Conservation (phyloP, 345 rosid genomes). For the Punica granatum region DNA sequence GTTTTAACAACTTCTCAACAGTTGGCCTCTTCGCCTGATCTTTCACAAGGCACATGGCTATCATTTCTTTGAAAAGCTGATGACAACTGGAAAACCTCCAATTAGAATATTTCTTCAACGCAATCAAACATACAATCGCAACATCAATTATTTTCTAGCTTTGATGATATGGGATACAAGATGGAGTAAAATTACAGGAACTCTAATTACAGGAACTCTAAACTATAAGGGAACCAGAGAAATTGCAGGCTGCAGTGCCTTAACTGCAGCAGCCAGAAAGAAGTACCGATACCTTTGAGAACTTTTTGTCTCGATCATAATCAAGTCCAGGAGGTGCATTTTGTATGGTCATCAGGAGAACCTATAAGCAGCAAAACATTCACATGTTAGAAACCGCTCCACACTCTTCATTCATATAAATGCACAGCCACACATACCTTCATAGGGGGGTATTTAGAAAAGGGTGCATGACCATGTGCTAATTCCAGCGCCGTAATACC, state of each 20-base stretch:
- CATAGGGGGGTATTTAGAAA: slow-evolving; percentile 98
- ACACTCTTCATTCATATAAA: background rate
- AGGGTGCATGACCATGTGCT: slow-evolving; percentile 99
- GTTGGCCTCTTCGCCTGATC: slow-evolving; percentile 98
- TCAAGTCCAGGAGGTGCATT: slow-evolving; percentile 98
- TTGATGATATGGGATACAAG: background rate
- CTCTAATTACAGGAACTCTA: too few species aligned
- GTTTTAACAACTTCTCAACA: slow-evolving; percentile 87
- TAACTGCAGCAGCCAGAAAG: slow-evolving; percentile 43
- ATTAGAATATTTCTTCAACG: slow-evolving; percentile 50
- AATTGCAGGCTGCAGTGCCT: background rate
- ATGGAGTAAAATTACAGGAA: background rate
- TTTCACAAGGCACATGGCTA: slow-evolving; percentile 99
- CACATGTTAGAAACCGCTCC: background rate
- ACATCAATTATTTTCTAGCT: background rate
- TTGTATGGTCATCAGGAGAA: slow-evolving; percentile 96
- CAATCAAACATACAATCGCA: background rate
- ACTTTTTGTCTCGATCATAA: slow-evolving; percentile 96
- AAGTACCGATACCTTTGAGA: slow-evolving; percentile 86
- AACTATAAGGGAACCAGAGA: background rate
- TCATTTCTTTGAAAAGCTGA: slow-evolving; percentile 99
- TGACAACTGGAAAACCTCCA: slow-evolving; percentile 81
- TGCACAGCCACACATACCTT: slow-evolving; percentile 43
- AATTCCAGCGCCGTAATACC: slow-evolving; percentile 96
- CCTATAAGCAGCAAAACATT: slow-evolving; percentile 31